These are phyloP conservation scores for Eimeria nieschulzi DNA, from an alignment of 169 alveolate species.

Conservation along the genomic window DNA sequence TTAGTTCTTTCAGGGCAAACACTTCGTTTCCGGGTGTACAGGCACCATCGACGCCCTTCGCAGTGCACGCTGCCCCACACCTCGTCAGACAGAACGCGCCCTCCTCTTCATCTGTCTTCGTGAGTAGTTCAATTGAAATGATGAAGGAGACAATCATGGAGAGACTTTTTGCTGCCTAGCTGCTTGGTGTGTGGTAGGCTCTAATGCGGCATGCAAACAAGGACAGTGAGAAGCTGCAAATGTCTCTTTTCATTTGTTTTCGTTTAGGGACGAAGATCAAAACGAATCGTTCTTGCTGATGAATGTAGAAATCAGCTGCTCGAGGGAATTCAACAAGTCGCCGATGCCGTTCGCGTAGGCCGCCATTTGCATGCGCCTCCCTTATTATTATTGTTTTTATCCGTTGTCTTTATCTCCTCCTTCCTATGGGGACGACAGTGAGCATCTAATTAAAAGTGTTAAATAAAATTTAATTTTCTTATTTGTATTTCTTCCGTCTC, in stretches of 20 bases:
- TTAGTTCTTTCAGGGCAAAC: slow-evolving; percentile 1
- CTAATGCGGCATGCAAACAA: too few relatives aligned
- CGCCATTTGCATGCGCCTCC: background rate
- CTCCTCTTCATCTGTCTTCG: slow-evolving; percentile 19
- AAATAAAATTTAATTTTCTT: background rate
- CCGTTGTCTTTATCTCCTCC: too few relatives aligned
- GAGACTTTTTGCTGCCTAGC: too few relatives aligned
- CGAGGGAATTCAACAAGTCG: slow-evolving; percentile 85
- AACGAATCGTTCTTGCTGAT: slow-evolving; percentile 85
- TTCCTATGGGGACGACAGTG: too few relatives aligned
- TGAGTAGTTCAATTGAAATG: background rate
- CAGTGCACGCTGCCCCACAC: slow-evolving; percentile 60
- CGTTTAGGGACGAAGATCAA: slow-evolving; percentile 70
- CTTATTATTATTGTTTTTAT: too few relatives aligned
- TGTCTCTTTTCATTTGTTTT: too few relatives aligned
- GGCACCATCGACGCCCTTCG: slow-evolving; percentile 8
- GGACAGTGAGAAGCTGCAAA: too few relatives aligned
- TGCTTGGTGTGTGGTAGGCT: too few relatives aligned
- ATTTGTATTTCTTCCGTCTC: background rate
- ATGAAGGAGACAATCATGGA: too few relatives aligned
- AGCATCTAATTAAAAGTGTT: background rate
- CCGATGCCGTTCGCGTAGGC: slow-evolving; percentile 86
- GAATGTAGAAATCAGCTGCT: slow-evolving; percentile 87
- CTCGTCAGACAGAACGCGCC: slow-evolving; percentile 20
- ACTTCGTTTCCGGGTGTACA: background rate